Base-by-base conservation (phyloP, 73 alveolate species). In the Stentor coeruleus region DNA sequence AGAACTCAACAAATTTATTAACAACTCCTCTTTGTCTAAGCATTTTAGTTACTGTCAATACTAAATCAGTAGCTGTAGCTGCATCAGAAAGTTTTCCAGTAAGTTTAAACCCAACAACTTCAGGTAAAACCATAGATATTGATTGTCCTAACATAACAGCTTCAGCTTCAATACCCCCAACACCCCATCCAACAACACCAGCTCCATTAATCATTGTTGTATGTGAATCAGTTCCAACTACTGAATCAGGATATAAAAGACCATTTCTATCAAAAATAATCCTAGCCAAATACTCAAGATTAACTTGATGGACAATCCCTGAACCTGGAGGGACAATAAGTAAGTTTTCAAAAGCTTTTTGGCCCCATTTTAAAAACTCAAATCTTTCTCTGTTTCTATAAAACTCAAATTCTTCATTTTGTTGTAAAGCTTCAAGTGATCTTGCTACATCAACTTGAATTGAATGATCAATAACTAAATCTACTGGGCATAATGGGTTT, bases 111-210 rank as follows among this genome's bases (percentile, higher is more conserved):
- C 98, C 98, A 6, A 94, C 97, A 15, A 94, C 98, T 84, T 91
- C 84, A 14, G 98, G 98, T 26, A 94, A 92, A 31, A 92, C 97
- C 95, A 94, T 90, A n/a, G 97, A 86, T 36, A 94, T 89, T 35
- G 96, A 77, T 81, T 94, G 88, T 36, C 97, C 98, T 42, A 94
- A 94, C 98, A 94, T 92, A 75, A 92, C 96, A 0, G 98, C 94
- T 90, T 94, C 98, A 76, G 98, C 98, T 85, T 94, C 98, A 66
- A 94, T 94, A 35, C 98, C 98, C 35, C 98, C 98, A 75, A 91
- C 96, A 39, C 98, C 98, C 98, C 98, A 94, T 35, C 97, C 97
- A 82, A 87, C 89, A 15, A 93, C 97, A 35, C 98, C 97, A 39
- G 91, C 89, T 35, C 98, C 97, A 76, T 94, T 94, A 84, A 94